These are phyloP conservation scores for Chlamydomonas applanata DNA, from an alignment of 139 green algal species.

Conservation along the genomic window DNA sequence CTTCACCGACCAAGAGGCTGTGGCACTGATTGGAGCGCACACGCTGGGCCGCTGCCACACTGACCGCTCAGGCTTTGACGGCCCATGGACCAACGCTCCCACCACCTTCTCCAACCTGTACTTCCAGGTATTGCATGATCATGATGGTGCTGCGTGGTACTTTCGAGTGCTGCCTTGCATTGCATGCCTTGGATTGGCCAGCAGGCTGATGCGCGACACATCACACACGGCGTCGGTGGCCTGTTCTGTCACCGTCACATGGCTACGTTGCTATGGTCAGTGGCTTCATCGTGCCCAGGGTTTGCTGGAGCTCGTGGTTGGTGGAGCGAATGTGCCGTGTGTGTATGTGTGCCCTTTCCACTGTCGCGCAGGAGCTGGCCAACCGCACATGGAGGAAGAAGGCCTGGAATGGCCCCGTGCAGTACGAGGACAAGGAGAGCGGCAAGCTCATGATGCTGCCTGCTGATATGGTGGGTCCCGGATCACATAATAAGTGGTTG, in stretches of 20 bases:
- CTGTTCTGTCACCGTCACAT: not conserved
- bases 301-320: conserved; percentile 58
- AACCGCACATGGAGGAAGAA: conserved; percentile 54
- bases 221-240: too few relatives aligned
- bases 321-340: not conserved
- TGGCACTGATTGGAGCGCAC: conserved; percentile 83
- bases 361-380: not conserved
- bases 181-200: too few relatives aligned
- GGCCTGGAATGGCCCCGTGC: conserved; percentile 75
- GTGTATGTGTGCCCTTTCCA: not conserved
- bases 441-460: conserved; percentile 88
- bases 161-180: not conserved
- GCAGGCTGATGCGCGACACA: too few relatives aligned
- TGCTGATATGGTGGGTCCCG: conserved; percentile 47
- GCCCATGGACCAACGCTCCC: conserved; percentile 78
- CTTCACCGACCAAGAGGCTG: conserved; percentile 83
- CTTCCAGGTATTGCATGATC: conserved; percentile 62
- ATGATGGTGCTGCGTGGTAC: conserved; percentile 11
- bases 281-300: conserved; percentile 6
- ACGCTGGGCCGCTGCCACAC: conserved; percentile 83
- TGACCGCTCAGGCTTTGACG: conserved; percentile 75
- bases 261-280: conserved; percentile 66
- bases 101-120: conserved; percentile 89
- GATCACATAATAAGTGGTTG: too few relatives aligned
- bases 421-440: conserved; percentile 78